Base-by-base conservation (phyloP, 148 eudicot species). In the Camellia lanceoleosa region DNA sequence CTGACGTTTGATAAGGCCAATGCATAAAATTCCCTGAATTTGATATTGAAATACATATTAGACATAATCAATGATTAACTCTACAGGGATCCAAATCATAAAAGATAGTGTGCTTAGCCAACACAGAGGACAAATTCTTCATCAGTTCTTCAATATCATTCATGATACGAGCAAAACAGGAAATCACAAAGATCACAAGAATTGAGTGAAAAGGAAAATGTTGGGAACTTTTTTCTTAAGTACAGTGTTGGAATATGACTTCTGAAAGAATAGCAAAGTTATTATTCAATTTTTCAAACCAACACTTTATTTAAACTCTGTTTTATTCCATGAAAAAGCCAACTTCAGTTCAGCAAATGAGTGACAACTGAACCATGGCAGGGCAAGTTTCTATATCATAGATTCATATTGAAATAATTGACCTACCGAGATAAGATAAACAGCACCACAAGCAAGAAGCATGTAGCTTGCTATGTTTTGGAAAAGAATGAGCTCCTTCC, bases 381-480 rank as follows among this genome's bases (percentile, higher is more conserved):
- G 49, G 9, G 46, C 20, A 56, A 73, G 7, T 4, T 16, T 16
- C 47, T 18, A 18, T 38, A 56, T 41, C 3, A 43, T 30, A 71
- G n/a, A 38, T 9, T 30, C 61, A 51, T 43, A 5, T 43, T 3
- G 72, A n/a, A 42, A 23, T 60, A 58, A 11, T 54, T 11, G 41
- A 41, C 97, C 87, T 88, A 93, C 99, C 84, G 92, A 89, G 81
- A 92, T 41, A 73, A 93, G 47, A 76, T 93, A 96, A 76, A 96
- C 88, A 60, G 84, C 88, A 71, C 98, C 99, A 79, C 99, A 96
- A 81, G 88, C 88, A 82, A 96, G 91, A 68, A 96, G 91, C 81
- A 92, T 61, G 87, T 91, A 96, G 82, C 97, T 71, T 67, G 98
- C 85, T 78, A 96, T 82, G 86, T 91, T 89, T 80, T 91, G 98